Evolutionary conservation across 768 basidiomycete species (phyloP), one percentile per base, ranked within the genome.

Genomic region (Tricholoma hemisulphureum): DNA sequence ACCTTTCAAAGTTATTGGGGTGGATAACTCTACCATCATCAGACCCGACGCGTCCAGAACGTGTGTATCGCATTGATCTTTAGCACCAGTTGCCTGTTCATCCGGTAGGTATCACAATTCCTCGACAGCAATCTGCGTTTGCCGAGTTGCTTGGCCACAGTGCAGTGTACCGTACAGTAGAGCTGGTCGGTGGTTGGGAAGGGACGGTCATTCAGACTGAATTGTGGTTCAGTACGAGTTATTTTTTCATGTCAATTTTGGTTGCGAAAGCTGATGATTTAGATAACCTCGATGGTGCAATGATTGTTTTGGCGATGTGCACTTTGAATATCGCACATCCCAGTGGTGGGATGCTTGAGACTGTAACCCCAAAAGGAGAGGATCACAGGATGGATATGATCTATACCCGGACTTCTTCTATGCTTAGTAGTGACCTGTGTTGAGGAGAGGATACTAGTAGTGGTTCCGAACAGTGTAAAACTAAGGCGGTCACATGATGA

Each of bases 91-190:
- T 69, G 71, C 41, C 67, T 83, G 2, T 75, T 80, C 62, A 79
- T 82, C 55, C 76, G 80, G 77, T 79, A 53, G 46, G 72, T 63
- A 4, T 31, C 18, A n/a, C n/a, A n/a, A n/a, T n/a, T 2, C 20
- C 6, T 23, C 43, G 10, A 11, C 43, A 24, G 43, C 23, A 45
- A 24, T 45, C 2, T 45, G 11, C 23, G 23, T 9, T 24, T 4
- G 9, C 21, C 24, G 43, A 39, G 18, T 6, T 39, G 37, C n/a
- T 18, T 39, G 11, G 21, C 3, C 11, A 45, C 58, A 83, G 80
- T 37, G 72, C 80, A 10, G 66, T 83, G 2, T 83, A 84, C 61
- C 76, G 82, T 48, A 80, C 76, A 2, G 73, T 80, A 53, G 81
- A 83, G 65, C 70, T 84, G 2, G 61, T 69, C 13, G 77, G 79